Base-by-base conservation (phyloP, 2,329 filamentous ascomycete species). In the Fusarium abutilonis region DNA sequence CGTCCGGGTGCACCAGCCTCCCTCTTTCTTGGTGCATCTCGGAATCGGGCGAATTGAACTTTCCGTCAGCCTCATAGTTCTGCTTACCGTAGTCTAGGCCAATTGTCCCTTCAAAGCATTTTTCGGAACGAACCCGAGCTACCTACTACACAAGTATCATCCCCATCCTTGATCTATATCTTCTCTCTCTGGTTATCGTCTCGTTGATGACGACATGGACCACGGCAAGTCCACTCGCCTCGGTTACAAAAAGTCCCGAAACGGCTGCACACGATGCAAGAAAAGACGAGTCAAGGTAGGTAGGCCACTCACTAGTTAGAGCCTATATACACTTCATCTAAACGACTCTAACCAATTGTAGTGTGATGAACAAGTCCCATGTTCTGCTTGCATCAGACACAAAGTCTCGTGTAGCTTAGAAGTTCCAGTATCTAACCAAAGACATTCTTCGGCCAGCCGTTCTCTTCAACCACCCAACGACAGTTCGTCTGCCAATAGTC, bases 161-260 rank as follows among this genome's bases (percentile, higher is more conserved):
- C 34, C 7, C 28, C 28, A 23, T 4, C 6, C 21, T 4, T 23
- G 21, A 23, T 23, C 21, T 29, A 9, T 11, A 10, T 32, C 6
- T 32, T 14, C 13, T 14, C 10, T 32, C 14, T 13, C 14, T 10
- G 21, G 15, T 3, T 19, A 21, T 38, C 13, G 5, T 17, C n/a
- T 17, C 9, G 10, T 17, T 17, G 21, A 36, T 17, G 34, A 15
- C 6, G 32, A 36, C 4, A 39, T 45, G 39, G 36, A 63, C 2
- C 35, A 39, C 3, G 9, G 11, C 1, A 62, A 49, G 10, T 46
- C 43, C 21, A 62, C 56, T 0, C 60, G 61, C 15, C 43, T 56
- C 36, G 61, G 61, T 32, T 64, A 64, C 36, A 64, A 61, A 52
- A 64, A 64, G 43, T 64, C 61, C 23, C 56, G 61, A 49, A 64